Conservation (phyloP, 495 filamentous ascomycete genomes). For the Haplographium delicatum region DNA sequence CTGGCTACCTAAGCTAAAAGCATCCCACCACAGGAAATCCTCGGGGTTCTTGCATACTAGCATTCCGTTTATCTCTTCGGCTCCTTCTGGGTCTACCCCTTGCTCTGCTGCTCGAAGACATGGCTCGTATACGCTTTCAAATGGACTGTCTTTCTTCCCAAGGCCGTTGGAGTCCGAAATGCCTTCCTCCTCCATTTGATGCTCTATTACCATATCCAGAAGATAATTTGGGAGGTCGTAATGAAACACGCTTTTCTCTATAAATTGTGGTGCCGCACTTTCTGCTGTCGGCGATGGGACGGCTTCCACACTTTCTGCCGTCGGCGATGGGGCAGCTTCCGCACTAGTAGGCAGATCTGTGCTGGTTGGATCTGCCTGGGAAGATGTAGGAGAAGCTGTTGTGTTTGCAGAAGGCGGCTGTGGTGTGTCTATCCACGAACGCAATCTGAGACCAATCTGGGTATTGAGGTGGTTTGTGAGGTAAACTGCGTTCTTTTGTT, state of each 20-base stretch:
- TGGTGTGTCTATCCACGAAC: conserved; percentile 10
- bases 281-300: neutral
- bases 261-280: neutral
- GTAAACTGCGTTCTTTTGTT: conserved; percentile 23
- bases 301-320: neutral
- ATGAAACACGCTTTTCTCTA: conserved; percentile 20
- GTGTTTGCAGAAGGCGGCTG: neutral
- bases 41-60: conserved; percentile 18
- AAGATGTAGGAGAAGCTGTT: neutral
- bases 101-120: conserved; percentile 15
- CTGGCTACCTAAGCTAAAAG: conserved; percentile 12
- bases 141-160: conserved; percentile 14
- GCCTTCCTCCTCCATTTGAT: conserved; percentile 16
- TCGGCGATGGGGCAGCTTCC: neutral
- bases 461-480: conserved; percentile 20
- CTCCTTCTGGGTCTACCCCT: neutral
- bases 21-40: conserved; percentile 22
- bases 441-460: conserved; percentile 11
- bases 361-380: neutral
- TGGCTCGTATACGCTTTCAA: conserved; percentile 15
- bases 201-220: conserved; percentile 21
- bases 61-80: conserved; percentile 7
- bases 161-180: conserved; percentile 20
- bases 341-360: neutral
- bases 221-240: conserved; percentile 17